These are phyloP conservation scores for Irpex sp. DNA, from an alignment of 1,284 basidiomycete genomes.

Conservation along the genomic window DNA sequence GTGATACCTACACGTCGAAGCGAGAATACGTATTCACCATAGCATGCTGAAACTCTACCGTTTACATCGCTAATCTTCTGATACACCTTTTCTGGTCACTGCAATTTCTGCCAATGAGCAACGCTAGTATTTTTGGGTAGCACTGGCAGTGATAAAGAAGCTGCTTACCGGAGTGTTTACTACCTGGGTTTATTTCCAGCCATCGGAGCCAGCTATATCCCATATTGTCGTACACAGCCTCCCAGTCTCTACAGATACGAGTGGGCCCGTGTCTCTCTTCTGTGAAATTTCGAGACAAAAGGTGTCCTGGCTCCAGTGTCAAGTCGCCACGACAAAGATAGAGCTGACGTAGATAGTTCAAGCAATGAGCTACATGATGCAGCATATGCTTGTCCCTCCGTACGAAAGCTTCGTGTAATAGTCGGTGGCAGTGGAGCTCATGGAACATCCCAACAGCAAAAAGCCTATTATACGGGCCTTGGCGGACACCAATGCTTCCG, in stretches of 20 bases:
- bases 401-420: slow-evolving; percentile 14
- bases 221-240: slow-evolving; percentile 26
- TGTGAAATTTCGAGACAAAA: slow-evolving; percentile 34
- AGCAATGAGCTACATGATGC: slow-evolving; percentile 39
- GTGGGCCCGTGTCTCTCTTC: slow-evolving; percentile 33
- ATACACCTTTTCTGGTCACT: no score
- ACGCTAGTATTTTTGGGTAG: no score
- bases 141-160: not conserved
- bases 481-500: slow-evolving; percentile 17
- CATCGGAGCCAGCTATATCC: not conserved
- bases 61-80: no score
- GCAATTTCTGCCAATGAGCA: no score
- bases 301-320: slow-evolving; percentile 41
- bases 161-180: not conserved
- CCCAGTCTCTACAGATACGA: slow-evolving; percentile 47
- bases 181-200: not conserved
- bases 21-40: no score
- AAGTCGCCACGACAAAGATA: slow-evolving; percentile 39
- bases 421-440: slow-evolving; percentile 25
- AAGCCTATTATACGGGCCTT: slow-evolving; percentile 21
- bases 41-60: no score
- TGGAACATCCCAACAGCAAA: slow-evolving; percentile 31
- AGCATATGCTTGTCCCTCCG: slow-evolving; percentile 7
- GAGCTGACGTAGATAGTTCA: slow-evolving; percentile 40
- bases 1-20: no score